Evolutionary conservation across 1,284 basidiomycete species (phyloP).

Genomic region (Boletus sp.): DNA sequence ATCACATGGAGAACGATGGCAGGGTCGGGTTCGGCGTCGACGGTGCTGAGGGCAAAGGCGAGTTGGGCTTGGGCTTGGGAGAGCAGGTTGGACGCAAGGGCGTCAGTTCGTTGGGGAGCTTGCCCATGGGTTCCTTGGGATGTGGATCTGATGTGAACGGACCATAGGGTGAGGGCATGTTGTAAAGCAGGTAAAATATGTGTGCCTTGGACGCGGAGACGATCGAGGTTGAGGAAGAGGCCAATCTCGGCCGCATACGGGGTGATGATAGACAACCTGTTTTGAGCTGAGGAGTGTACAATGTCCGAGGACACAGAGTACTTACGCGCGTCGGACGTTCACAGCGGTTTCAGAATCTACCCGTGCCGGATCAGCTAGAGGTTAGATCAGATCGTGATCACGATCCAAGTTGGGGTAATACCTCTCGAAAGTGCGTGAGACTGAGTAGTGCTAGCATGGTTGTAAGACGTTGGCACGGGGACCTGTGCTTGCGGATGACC

Average conservation of each 20-base stretch:
- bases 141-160: conserved; percentile 35
- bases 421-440: conserved; percentile 2
- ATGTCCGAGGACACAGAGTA: neutral
- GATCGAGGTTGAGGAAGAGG: conserved; percentile 39
- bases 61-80: conserved; percentile 38
- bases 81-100: conserved; percentile 34
- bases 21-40: conserved; percentile 26
- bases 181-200: conserved; percentile 40
- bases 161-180: conserved; percentile 43
- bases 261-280: conserved; percentile 26
- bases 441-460: neutral
- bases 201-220: conserved; percentile 32
- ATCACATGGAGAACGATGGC: conserved; percentile 46
- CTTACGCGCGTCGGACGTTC: conserved; percentile 19
- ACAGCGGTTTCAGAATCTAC: conserved; percentile 8
- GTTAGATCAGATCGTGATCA: neutral
- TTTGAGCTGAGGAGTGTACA: neutral
- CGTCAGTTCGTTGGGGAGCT: neutral
- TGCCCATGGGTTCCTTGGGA: conserved; percentile 24
- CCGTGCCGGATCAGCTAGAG: neutral
- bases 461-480: neutral
- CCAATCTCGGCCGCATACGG: conserved; percentile 35
- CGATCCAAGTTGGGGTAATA: neutral
- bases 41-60: conserved; percentile 20
- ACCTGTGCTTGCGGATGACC: neutral